phyloP scores from a whole-genome alignment of 768 basidiomycete genomes.

The Termitomyces sp. region DNA sequence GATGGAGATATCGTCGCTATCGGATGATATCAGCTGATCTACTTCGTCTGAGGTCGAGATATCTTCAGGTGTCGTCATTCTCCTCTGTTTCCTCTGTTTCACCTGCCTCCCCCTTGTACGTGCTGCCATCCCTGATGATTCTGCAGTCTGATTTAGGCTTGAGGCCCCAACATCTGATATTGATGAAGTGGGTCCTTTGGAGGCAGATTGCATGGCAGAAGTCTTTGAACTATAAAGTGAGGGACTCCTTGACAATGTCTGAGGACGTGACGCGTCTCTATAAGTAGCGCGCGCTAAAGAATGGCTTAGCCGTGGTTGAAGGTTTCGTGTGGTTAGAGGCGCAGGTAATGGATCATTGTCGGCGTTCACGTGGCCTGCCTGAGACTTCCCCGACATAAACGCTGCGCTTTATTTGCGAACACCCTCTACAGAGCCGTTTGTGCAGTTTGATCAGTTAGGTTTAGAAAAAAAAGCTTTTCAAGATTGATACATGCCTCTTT shows the following conservation, averaged over 20 bases:
- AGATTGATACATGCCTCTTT: background rate
- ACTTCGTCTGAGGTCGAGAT: constrained; percentile 2
- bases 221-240: background rate
- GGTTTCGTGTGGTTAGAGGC: constrained; percentile 11
- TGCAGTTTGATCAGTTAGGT: background rate
- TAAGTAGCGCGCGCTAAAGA: background rate
- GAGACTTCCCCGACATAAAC: constrained; percentile 9
- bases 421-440: constrained; percentile 1
- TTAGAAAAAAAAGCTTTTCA: background rate
- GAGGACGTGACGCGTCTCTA: constrained; percentile 1
- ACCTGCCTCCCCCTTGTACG: background rate
- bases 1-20: constrained; percentile 4
- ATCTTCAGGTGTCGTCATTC: background rate
- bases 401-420: constrained; percentile 1
- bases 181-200: constrained; percentile 2
- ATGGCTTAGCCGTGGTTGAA: constrained; percentile 7
- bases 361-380: constrained; percentile 10
- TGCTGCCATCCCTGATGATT: background rate
- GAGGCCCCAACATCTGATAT: constrained; percentile 1
- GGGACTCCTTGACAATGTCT: background rate
- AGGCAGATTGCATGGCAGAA: constrained; percentile 5
- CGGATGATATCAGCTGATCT: constrained; percentile 10
- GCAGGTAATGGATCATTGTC: constrained; percentile 10
- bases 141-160: background rate
- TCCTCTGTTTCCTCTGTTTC: background rate